Percentiles rank a stretch among this genome's conserved stretches.
phyloP scores from a whole-genome alignment of 2,329 filamentous ascomycete species.

The Penicillium sp. region DNA sequence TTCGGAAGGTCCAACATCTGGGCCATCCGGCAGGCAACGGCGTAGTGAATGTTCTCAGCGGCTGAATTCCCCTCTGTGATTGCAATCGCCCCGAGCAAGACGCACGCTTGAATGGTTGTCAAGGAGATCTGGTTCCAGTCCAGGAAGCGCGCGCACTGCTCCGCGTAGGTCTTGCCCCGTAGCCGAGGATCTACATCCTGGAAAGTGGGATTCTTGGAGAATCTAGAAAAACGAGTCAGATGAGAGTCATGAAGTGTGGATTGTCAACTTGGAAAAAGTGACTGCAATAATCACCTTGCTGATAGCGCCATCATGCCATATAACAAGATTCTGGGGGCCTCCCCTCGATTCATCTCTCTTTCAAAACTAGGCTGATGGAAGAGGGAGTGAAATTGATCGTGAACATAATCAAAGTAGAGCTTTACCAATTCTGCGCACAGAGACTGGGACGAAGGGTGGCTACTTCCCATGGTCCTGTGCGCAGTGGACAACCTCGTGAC shows the following conservation, averaged over 20 bases:
- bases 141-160: constrained; percentile 22
- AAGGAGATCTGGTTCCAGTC: constrained; percentile 42
- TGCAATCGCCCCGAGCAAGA: constrained; percentile 42
- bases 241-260: neutral
- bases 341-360: constrained; percentile 7
- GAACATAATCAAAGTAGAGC: constrained; percentile 22
- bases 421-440: constrained; percentile 15
- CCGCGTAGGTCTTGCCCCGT: constrained; percentile 17
- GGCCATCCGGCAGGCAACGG: constrained; percentile 40
- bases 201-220: constrained; percentile 12
- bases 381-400: constrained; percentile 22
- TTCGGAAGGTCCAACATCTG: constrained; percentile 41
- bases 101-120: constrained; percentile 42
- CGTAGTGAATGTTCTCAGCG: constrained; percentile 43
- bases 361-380: constrained; percentile 20
- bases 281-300: constrained; percentile 10
- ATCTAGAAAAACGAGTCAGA: constrained; percentile 2
- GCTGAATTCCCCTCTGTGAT: constrained; percentile 36
- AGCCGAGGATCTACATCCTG: constrained; percentile 14
- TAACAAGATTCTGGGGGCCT: constrained; percentile 12
- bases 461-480: neutral
- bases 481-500: neutral
- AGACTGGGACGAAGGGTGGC: constrained; percentile 1
- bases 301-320: constrained; percentile 23
- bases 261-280: neutral